Base-by-base conservation (phyloP, 73 alveolate species). In the Paramecium primaurelia region DNA sequence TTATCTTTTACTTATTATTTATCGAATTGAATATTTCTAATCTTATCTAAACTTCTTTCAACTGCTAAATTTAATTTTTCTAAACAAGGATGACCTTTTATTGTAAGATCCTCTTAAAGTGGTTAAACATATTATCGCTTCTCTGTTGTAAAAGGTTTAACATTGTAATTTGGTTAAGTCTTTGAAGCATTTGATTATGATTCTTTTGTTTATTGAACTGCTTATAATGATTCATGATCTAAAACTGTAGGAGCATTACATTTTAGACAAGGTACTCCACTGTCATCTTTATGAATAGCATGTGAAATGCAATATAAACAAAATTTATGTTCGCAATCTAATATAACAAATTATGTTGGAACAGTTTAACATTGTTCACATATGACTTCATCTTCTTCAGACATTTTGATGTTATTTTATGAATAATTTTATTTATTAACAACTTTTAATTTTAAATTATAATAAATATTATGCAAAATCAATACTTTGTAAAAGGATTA, bases 1-100 rank as follows among this genome's bases (percentile, higher is more conserved):
- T 80, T 80, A 4, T 80, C 91, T n/a, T 49, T 80, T 10, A 80
- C 44, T 40, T 40, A 12, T 4, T 25, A 32, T 80, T 80, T 80
- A 80, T 80, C 91, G 18, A 80, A 80, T 22, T 80, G 32, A 14
- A 80, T 44, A n/a, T 34, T 80, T 45, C 91, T 80, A 2, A 80
- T 80, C 25, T 25, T 80, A 47, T 80, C 91, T 47, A 80, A 80
- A 26, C 77, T 80, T 36, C 91, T 80, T 36, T 80, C 91, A 45
- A 80, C 44, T 44, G 77, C 71, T 18, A 80, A 20, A 80, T 80
- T 80, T 26, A 80, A 44, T 47, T 80, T 80, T 25, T 80, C 91
- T n/a, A 80, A 32, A 80, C 47, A 80, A 42, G 91, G 91, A 49
- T 80, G 91, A 47, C 91, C 91, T 80, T 47, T 80, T 11, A 80